Conservation (phyloP, 441 rosid genomes). For the Metrosideros polymorpha region DNA sequence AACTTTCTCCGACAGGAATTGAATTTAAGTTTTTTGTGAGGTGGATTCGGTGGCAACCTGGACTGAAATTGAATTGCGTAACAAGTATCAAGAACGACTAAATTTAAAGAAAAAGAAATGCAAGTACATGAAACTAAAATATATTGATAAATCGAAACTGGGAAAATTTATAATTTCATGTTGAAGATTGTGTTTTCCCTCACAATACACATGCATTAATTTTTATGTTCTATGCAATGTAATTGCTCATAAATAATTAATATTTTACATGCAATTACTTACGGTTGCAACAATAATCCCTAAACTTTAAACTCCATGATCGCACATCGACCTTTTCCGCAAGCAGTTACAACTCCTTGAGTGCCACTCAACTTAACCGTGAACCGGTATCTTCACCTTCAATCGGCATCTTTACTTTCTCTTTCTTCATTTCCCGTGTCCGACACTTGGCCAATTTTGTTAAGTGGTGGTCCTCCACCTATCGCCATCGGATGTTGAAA, state of each 20-base stretch:
- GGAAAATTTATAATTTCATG: neutral
- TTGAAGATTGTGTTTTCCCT: neutral
- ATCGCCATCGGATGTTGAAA: no score
- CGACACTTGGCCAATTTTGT: accelerated
- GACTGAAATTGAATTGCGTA: neutral
- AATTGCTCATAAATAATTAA: neutral
- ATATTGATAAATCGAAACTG: neutral
- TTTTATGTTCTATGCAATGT: no score
- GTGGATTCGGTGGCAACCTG: no score
- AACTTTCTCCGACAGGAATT: no score
- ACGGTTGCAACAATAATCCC: neutral
- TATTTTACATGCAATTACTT: neutral
- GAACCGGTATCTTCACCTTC: neutral
- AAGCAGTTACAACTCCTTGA: neutral
- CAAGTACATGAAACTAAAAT: no score
- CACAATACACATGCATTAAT: no score
- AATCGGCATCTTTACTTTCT: neutral
- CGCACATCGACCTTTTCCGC: no score
- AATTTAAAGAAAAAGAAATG: neutral
- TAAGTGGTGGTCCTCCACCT: no score
- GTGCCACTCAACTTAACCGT: neutral
- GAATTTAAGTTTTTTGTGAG: no score
- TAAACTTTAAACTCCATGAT: neutral
- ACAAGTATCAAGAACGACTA: neutral
- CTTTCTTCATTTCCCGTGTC: no score